phyloP scores from a whole-genome alignment of 441 rosid genomes.

The Rhodomyrtus psidioides region DNA sequence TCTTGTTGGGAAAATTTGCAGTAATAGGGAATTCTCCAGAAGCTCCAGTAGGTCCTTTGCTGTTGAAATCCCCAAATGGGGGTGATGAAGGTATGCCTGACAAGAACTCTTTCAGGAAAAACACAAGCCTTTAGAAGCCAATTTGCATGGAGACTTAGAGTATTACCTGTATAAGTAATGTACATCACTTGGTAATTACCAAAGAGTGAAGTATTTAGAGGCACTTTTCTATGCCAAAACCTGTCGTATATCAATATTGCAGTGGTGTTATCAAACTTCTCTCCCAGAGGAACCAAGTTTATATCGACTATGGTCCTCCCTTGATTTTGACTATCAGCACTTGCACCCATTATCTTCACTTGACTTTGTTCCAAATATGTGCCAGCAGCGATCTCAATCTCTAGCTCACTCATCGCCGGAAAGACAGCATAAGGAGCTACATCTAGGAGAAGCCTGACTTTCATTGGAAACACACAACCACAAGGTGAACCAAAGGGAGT shows the following conservation, averaged over 20 bases:
- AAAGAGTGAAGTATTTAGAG: conserved; percentile 63
- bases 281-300: conserved; percentile 94
- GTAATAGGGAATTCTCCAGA: conserved; percentile 61
- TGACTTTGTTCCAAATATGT: conserved; percentile 92
- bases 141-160: conserved; percentile 5
- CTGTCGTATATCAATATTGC: conserved; percentile 74
- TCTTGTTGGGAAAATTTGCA: conserved; percentile 53
- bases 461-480: conserved; percentile 96
- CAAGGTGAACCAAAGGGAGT: conserved; percentile 92
- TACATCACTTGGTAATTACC: conserved; percentile 70
- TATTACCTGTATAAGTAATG: conserved; percentile 80
- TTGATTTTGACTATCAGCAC: conserved; percentile 81
- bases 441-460: conserved; percentile 71
- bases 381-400: conserved; percentile 90
- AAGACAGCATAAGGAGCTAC: conserved; percentile 82
- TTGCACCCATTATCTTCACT: conserved; percentile 96
- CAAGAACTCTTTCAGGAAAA: conserved; percentile 9
- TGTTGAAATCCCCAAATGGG: conserved; percentile 37
- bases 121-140: background rate
- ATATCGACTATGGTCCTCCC: conserved; percentile 79
- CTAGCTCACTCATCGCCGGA: conserved; percentile 82
- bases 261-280: conserved; percentile 93
- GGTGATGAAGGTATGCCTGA: conserved; percentile 83
- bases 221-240: conserved; percentile 63
- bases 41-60: conserved; percentile 63